phyloP scores from a whole-genome alignment of 2,329 filamentous ascomycete species.

The Stylonectria norvegica region DNA sequence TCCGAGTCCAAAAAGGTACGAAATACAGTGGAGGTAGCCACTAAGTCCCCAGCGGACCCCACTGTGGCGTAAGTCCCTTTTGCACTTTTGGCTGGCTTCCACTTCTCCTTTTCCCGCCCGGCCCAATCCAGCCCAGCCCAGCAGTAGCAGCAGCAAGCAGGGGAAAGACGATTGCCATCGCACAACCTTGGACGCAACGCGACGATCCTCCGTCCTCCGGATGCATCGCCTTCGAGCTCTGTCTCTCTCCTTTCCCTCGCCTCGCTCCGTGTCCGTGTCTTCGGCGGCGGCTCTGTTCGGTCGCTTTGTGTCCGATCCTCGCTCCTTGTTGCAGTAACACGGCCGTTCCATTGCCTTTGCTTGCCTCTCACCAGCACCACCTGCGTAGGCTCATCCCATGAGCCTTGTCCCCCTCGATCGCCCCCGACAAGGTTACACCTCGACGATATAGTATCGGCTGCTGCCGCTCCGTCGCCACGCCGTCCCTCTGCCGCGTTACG shows the following conservation, averaged over 20 bases:
- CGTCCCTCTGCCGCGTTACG: conserved; percentile 1
- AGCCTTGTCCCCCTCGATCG: conserved; percentile 1
- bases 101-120: neutral
- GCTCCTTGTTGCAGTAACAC: neutral
- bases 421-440: conserved; percentile 1
- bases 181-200: too few species aligned
- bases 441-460: neutral
- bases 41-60: too few species aligned
- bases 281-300: neutral
- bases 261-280: neutral
- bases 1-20: too few species aligned
- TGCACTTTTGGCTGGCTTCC: neutral
- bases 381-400: neutral
- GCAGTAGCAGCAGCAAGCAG: neutral
- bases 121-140: neutral
- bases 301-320: neutral
- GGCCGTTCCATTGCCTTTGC: neutral
- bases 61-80: neutral
- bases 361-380: neutral
- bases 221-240: conserved; percentile 1
- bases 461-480: conserved; percentile 6
- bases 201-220: neutral
- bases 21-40: too few species aligned
- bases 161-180: too few species aligned
- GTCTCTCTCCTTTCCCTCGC: conserved; percentile 1